Base-by-base conservation (phyloP, 768 basidiomycete species). In the Peribolospora baueri region DNA sequence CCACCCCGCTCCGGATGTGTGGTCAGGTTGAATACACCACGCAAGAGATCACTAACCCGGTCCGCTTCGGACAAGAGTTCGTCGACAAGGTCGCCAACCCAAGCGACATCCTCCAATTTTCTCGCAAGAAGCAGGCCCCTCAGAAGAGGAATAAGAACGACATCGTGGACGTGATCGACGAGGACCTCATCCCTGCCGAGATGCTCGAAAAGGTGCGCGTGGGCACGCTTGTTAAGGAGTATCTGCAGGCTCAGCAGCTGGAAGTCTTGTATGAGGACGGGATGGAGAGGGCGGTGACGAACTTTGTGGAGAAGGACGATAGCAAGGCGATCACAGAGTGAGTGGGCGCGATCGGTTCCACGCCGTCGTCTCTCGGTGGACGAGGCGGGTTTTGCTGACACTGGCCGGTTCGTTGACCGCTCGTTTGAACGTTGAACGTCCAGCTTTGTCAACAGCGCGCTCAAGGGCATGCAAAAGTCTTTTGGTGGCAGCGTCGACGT, bases 221-320 rank as follows among this genome's bases (percentile, higher is more conserved):
- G 65, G 79, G 80, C 60, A 82, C 81, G 46, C 75, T 98, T 25
- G 93, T 98, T 48, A 75, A 79, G 65, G 85, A 95, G 68, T 97
- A 91, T 66, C 69, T 98, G 50, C 73, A 79, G 5, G 88, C 85
- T 51, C 93, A 97, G 70, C 84, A 90, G 66, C 69, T 97, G 63
- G 87, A 93, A 70, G 69, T 97, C 52, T 70, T 97, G 13, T 84
- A 82, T 1, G 88, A 93, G 69, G 73, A 74, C 46, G 87, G 82
- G 37, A 84, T 98, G 82, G 81, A 80, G 46, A 84, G 88, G 65
- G 93, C 93, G 5, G 88, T 98, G 53, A 80, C 84, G 70, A 74
- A 80, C 68, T 97, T 84, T 68, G 90, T 98, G 57, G 90, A 95
- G 67, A 98, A 98, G 73, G 91, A 95, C 63, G 88, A 93, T 66